Conservation (phyloP, 805 yeast species). For the Maudiozyma saulgeensis region DNA sequence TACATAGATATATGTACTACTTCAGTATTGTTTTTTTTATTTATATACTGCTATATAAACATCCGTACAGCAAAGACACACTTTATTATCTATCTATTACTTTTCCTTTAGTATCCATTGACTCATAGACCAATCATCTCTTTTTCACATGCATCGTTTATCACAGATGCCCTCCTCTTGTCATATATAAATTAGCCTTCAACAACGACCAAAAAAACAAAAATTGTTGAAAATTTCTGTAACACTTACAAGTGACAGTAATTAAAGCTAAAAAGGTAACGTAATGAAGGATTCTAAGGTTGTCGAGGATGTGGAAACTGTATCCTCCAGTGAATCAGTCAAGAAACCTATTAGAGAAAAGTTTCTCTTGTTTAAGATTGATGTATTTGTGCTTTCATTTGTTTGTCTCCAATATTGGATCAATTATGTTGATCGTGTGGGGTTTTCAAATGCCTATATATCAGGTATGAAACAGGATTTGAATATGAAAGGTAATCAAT, state of each 20-base stretch:
- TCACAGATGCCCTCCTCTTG: no score
- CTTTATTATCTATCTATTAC: background rate
- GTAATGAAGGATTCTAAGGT: background rate
- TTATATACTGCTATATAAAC: no score
- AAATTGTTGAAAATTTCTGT: background rate
- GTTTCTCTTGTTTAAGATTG: constrained; percentile 22
- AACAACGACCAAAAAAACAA: background rate
- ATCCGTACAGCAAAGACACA: background rate
- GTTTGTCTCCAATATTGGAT: constrained; percentile 31
- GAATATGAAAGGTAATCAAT: constrained; percentile 38
- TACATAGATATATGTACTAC: no score
- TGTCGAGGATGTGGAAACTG: background rate
- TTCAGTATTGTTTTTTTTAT: no score
- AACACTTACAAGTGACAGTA: background rate
- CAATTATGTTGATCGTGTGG: constrained; percentile 51
- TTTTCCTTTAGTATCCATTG: no score
- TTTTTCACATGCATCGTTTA: no score
- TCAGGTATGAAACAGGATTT: constrained; percentile 56
- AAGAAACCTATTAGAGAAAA: constrained; percentile 7
- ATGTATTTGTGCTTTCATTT: constrained; percentile 26
- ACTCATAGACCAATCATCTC: no score
- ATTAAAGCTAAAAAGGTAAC: no score
- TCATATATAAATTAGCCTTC: no score
- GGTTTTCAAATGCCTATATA: constrained; percentile 52
- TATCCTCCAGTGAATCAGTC: background rate